These are phyloP conservation scores for Tricholoma sp. DNA, from an alignment of 768 basidiomycete species.

Conservation along the genomic window DNA sequence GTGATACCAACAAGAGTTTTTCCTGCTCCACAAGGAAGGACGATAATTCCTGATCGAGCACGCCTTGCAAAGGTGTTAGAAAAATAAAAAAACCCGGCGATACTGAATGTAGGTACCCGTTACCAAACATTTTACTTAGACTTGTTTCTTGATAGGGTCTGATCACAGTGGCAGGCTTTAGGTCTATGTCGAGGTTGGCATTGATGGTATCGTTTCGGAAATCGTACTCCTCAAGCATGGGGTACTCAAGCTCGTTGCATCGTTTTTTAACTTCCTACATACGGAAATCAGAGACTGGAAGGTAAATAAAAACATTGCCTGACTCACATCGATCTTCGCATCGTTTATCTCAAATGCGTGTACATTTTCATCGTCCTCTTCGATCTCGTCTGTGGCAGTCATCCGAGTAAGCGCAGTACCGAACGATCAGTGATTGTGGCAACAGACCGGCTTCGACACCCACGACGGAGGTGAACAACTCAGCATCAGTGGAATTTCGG, in stretches of 20 bases:
- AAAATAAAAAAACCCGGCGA: conserved; percentile 2
- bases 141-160: conserved; percentile 98
- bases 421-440: background rate
- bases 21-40: conserved; percentile 96
- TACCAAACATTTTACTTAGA: conserved; percentile 99
- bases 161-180: conserved; percentile 96
- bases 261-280: conserved; percentile 88
- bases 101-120: conserved; percentile 57
- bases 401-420: background rate
- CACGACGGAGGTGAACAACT: conserved; percentile 93
- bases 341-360: conserved; percentile 97
- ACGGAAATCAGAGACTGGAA: conserved; percentile 4
- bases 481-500: conserved; percentile 48
- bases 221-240: conserved; percentile 99
- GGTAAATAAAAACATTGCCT: conserved; percentile 1
- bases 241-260: conserved; percentile 95
- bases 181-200: conserved; percentile 94
- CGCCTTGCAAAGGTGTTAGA: conserved; percentile 49
- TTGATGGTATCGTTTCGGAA: conserved; percentile 97
- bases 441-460: conserved; percentile 81
- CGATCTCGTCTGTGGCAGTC: conserved; percentile 73
- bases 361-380: conserved; percentile 96
- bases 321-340: conserved; percentile 81
- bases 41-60: conserved; percentile 96
- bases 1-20: conserved; percentile 99